Conservation (phyloP, 805 yeast species). For the Candida jianshihensis region DNA sequence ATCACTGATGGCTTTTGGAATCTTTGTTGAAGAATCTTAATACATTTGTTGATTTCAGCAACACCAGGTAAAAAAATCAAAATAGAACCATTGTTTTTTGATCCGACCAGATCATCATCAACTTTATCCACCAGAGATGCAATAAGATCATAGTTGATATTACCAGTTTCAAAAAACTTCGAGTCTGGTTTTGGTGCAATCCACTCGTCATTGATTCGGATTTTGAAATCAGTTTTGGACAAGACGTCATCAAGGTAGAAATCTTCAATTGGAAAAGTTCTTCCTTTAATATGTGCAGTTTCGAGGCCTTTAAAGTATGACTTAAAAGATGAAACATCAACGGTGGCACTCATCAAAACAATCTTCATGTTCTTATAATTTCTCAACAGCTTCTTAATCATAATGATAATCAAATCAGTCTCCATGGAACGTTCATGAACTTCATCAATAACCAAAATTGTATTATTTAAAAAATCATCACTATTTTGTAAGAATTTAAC, state of each 20-base stretch:
- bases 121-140: constrained; percentile 46
- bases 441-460: constrained; percentile 81
- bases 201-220: constrained; percentile 34
- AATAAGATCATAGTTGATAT: constrained; percentile 69
- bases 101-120: constrained; percentile 38
- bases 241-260: constrained; percentile 64
- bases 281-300: constrained; percentile 81
- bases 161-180: constrained; percentile 55
- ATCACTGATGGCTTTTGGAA: constrained; percentile 29
- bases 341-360: constrained; percentile 91
- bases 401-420: constrained; percentile 74
- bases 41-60: constrained; percentile 70
- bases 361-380: constrained; percentile 48
- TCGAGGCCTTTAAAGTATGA: constrained; percentile 55
- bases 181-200: constrained; percentile 59
- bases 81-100: constrained; percentile 58
- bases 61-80: constrained; percentile 87
- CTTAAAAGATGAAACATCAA: constrained; percentile 60
- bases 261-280: constrained; percentile 89
- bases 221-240: constrained; percentile 46
- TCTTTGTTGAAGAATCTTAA: constrained; percentile 29
- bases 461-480: constrained; percentile 37
- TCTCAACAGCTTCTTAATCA: constrained; percentile 55
- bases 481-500: constrained; percentile 70
- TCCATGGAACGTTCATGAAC: constrained; percentile 96